Evolutionary conservation across 495 filamentous ascomycete species (phyloP).

Genomic region (Hypoxylon crocopeplum): DNA sequence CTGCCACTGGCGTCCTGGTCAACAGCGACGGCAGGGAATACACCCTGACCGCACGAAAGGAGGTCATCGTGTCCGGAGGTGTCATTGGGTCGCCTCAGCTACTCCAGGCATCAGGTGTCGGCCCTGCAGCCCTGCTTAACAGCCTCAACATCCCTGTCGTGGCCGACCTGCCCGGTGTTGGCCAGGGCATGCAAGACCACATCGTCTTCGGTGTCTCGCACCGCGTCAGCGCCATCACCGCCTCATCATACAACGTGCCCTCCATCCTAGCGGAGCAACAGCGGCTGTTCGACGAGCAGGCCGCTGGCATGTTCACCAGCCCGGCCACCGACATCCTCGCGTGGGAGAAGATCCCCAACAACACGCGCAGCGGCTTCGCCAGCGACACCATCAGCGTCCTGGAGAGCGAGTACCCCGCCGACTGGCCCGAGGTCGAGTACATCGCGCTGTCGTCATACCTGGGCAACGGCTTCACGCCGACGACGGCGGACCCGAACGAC

Average conservation of each 20-base stretch:
- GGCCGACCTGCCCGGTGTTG: slow-evolving; percentile 48
- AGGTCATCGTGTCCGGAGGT: slow-evolving; percentile 57
- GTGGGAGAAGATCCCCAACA: slow-evolving; percentile 53
- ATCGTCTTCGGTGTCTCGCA: slow-evolving; percentile 45
- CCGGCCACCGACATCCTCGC: slow-evolving; percentile 50
- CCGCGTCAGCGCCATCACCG: slow-evolving; percentile 53
- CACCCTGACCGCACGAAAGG: slow-evolving; percentile 40
- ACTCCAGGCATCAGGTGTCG: slow-evolving; percentile 62
- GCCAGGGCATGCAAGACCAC: slow-evolving; percentile 59
- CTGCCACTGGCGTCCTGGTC: slow-evolving; percentile 24
- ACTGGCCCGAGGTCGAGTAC: slow-evolving; percentile 66
- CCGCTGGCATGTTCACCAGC: slow-evolving; percentile 48
- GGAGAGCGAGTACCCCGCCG: slow-evolving; percentile 45
- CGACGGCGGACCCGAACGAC: slow-evolving; percentile 37
- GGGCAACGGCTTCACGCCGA: too few relatives aligned
- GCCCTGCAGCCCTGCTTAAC: slow-evolving; percentile 47
- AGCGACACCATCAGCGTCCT: slow-evolving; percentile 34
- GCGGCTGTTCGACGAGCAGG: slow-evolving; percentile 42
- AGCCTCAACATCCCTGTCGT: slow-evolving; percentile 50
- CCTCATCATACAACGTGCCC: slow-evolving; percentile 47
- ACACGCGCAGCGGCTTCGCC: slow-evolving; percentile 11
- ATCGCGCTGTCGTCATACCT: slow-evolving; percentile 22
- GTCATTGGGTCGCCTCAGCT: slow-evolving; percentile 58
- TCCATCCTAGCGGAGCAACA: slow-evolving; percentile 49
- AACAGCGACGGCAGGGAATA: slow-evolving; percentile 19